Percentiles rank a stretch among this genome's conserved stretches.
Evolutionary conservation across 2,329 filamentous ascomycete species (phyloP).

Genomic region (Moelleriella libera): DNA sequence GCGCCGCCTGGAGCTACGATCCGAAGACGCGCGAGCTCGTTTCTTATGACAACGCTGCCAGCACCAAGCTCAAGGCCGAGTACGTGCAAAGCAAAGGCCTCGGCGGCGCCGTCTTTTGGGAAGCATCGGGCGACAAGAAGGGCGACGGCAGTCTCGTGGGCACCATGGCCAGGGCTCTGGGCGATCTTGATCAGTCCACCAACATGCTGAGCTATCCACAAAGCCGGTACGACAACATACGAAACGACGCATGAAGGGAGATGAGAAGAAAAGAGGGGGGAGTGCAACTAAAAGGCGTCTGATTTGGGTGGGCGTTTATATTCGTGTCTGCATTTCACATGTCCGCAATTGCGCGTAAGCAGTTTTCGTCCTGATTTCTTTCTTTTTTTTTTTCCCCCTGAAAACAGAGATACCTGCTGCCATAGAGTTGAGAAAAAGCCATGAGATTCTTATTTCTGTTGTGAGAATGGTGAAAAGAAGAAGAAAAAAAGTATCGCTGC

Average conservation of each 20-base stretch:
- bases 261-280: neutral
- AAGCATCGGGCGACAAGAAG: slow-evolving; percentile 52
- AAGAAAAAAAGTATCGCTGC: too few relatives aligned
- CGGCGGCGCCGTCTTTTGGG: slow-evolving; percentile 77
- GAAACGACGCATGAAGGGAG: slow-evolving; percentile 13
- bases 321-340: too few relatives aligned
- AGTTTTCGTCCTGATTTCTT: too few relatives aligned
- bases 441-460: too few relatives aligned
- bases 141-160: slow-evolving; percentile 43
- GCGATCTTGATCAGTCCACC: slow-evolving; percentile 28
- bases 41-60: slow-evolving; percentile 50
- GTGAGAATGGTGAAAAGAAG: too few relatives aligned
- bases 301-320: too few relatives aligned
- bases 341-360: too few relatives aligned
- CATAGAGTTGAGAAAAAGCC: too few relatives aligned
- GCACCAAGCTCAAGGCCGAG: slow-evolving; percentile 44
- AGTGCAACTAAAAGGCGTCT: too few relatives aligned
- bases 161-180: slow-evolving; percentile 31
- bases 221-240: slow-evolving; percentile 45
- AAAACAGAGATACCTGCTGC: too few relatives aligned
- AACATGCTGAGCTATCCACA: slow-evolving; percentile 43
- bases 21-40: slow-evolving; percentile 43
- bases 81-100: slow-evolving; percentile 48
- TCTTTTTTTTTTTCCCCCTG: too few relatives aligned
- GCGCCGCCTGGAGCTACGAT: slow-evolving; percentile 64